phyloP scores from a whole-genome alignment of 139 green algal genomes.

The Picochlorum sp. region DNA sequence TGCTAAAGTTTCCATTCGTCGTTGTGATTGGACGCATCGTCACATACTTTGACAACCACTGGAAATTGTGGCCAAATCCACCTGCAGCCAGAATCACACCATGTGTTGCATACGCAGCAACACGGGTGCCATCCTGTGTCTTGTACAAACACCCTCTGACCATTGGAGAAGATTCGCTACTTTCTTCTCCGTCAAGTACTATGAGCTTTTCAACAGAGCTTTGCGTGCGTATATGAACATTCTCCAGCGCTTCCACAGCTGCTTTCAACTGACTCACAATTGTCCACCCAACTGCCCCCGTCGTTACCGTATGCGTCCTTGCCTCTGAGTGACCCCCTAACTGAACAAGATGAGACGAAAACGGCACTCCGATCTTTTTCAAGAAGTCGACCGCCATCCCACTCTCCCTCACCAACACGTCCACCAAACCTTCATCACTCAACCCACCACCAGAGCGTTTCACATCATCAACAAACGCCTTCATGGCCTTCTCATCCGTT shows the following conservation, averaged over 20 bases:
- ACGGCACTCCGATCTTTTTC: conserved; percentile 24
- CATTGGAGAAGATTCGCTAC: too few relatives aligned
- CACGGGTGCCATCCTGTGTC: neutral
- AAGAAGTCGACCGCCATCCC: conserved; percentile 37
- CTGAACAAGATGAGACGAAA: conserved; percentile 32
- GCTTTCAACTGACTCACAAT: conserved; percentile 40
- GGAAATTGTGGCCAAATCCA: conserved; percentile 53
- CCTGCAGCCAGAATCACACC: conserved; percentile 58
- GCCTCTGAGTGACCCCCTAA: conserved; percentile 46
- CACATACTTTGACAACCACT: conserved; percentile 33
- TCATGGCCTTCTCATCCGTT: conserved; percentile 15
- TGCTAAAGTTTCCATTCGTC: conserved; percentile 64
- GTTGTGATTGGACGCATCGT: conserved; percentile 41
- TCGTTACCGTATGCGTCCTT: conserved; percentile 14
- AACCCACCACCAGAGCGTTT: conserved; percentile 41
- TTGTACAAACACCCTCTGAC: neutral
- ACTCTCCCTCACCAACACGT: conserved; percentile 36
- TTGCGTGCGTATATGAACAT: neutral
- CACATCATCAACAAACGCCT: conserved; percentile 43
- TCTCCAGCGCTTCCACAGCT: neutral
- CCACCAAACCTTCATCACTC: conserved; percentile 42
- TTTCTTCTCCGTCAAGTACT: too few relatives aligned
- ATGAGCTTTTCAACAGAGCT: too few relatives aligned
- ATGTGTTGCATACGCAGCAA: conserved; percentile 14
- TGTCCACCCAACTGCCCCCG: conserved; percentile 45